Conservation (phyloP, 441 rosid genomes). For the Lagerstroemia fauriei region DNA sequence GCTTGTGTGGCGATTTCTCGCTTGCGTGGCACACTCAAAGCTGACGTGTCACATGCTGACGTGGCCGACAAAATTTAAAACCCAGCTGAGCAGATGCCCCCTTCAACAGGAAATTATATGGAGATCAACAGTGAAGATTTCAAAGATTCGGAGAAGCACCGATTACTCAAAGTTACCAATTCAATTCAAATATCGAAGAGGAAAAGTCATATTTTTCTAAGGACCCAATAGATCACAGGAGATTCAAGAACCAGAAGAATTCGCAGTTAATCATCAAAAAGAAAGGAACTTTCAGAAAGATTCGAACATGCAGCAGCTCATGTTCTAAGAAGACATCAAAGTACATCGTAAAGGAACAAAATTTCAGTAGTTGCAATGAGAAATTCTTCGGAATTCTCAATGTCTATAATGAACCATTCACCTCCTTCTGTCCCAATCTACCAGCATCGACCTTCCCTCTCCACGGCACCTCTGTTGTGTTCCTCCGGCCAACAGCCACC, state of each 20-base stretch:
- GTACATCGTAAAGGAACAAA: not conserved
- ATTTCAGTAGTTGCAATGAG: not conserved
- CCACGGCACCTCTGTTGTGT: constrained; percentile 30
- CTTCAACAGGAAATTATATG: no score
- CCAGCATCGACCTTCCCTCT: constrained; percentile 9
- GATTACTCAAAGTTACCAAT: not conserved
- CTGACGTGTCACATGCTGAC: no score
- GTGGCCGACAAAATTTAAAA: no score
- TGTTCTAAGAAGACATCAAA: not conserved
- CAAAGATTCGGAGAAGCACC: no score
- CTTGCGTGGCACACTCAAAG: no score
- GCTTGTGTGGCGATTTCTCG: no score
- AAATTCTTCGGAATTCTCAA: not conserved
- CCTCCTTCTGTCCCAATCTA: constrained; percentile 37
- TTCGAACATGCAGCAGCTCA: no score
- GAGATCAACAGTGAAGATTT: no score
- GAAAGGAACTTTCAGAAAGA: not conserved
- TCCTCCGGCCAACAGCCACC: constrained; percentile 61
- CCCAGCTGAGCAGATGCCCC: no score
- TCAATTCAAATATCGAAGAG: not conserved
- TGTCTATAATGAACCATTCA: constrained; percentile 14
- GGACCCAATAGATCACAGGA: not conserved
- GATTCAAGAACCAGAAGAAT: not conserved
- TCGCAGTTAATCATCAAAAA: not conserved
- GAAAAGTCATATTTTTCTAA: not conserved